Base-by-base conservation (phyloP, 768 basidiomycete genomes). In the Lactarius indigo region DNA sequence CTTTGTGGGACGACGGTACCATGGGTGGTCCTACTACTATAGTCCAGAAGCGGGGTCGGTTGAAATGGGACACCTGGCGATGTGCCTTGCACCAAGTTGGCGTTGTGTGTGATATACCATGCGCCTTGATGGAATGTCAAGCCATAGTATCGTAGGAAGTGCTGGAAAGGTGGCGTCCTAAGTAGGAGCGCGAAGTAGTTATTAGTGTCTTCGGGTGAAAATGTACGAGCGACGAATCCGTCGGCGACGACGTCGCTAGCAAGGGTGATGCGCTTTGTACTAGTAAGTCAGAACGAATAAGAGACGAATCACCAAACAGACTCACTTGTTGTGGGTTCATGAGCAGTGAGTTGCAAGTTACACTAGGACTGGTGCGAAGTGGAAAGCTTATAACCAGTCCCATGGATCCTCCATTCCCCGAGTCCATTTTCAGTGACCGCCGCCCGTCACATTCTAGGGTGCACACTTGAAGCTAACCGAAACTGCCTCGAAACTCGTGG, bases 1-100 rank as follows among this genome's bases (percentile, higher is more conserved):
- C 26, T 3, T 33, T 68, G 66, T 20, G 62, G 61, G 1, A 68
- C 62, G 23, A 64, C 54, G 0, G 62, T 68, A 10, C 66, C 66
- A 20, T 28, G 8, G 7, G 17, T 57, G 33, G 18, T 12, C 20
- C 50, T 15, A 47, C 7, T 5, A 10, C 56, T 8, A 31, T 59
- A 66, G 28, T 68, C 68, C 23, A 68, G 55, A 18, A 66, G 55
- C 54, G 41, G 59, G 17, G 59, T 30, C 3, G n/a, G 12, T 57
- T 39, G 63, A 5, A 17, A n/a, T 5, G 65, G 56, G 15, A 18
- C 6, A 28, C 57, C 61, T 42, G 33, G 50, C 31, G 30, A 26
- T 5, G 57, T 30, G 7, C 18, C 55, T n/a, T 9, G 41, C 12
- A 57, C 7, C 35, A 20, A 41, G 7, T 50, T 55, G 2, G 41